Evolutionary conservation across 106 monocot species (phyloP), one percentile per base, ranked within the genome.

Genomic region (Acorus gramineus): DNA sequence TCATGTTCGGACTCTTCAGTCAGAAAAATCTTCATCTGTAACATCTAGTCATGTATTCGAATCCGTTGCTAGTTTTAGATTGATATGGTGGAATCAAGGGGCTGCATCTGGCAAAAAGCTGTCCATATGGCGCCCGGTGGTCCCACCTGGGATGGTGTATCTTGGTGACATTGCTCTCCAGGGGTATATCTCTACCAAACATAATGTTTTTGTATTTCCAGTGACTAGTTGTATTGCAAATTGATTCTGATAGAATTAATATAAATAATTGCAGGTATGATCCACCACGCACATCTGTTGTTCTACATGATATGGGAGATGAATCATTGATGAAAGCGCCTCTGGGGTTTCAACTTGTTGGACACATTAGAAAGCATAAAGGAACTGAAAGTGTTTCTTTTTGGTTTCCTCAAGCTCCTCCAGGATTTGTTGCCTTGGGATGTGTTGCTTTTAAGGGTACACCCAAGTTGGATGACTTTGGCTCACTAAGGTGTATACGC

Each of bases 11-110:
- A 14, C 46, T 60, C 48, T 44, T 72, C 69, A 63, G 62, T 50
- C 68, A 5, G 85, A 85, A 63, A 75, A 79, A 65, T 55, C 78
- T 60, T 45, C 68, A 61, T 51, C 65, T 6, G 52, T 78, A 65
- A 71, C 76, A 46, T 80, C 88, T 69, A 71, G 85, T 58, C 78
- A 76, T 10, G 51, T 88, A 13, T 88, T 91, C 73, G 85, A 92
- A 65, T 77, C 76, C 48, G 76, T 92, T 14, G 82, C 87, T 65
- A 85, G 67, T 83, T 88, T 91, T 71, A 85, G 69, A 67, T 73
- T 91, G 59, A 70, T 98, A 43, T 98, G 98, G 98, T 98, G 83
- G 79, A 98, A 92, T 76, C 82, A 83, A 83, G 92, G 85, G 5
- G 60, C 77, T 5, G 55, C 72, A 46, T 61, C 67, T 44, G 44